Evolutionary conservation across 768 basidiomycete genomes (phyloP), one percentile per base, ranked within the genome.

Genomic region (Lepiota venenata): DNA sequence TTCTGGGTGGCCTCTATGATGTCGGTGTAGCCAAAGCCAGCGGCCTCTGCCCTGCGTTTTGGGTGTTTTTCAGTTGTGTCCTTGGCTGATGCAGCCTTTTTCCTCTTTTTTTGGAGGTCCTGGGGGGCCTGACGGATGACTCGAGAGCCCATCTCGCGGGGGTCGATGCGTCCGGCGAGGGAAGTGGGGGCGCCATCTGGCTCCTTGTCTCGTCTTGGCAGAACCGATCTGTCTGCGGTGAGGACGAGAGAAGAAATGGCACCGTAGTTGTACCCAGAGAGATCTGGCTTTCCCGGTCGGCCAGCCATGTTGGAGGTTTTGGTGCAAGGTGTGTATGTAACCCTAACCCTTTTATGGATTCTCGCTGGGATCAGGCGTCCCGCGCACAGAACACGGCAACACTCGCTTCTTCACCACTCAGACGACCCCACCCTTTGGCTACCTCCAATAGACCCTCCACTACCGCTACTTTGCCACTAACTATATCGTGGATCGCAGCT

Each of bases 181-280:
- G 94, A 87, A 14, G 95, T 95, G 9, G 95, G 91, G 7, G 93
- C 92, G 58, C 97, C 96, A 76, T 97, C 94, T 6, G 95, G 95
- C 68, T 99, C 96, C 73, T 91, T 91, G 79, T 95, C 92, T 58
- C 94, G 80, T 44, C 93, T 81, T 16, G 91, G 91, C 47, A 93
- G 73, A 1, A 78, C 81, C 48, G 89, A 88, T 50, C 86, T 78
- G 73, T 92, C 88, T 11, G 96, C 92, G n/a, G 91, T 94, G 64
- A 98, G 78, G 42, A 98, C 96, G 41, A 98, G 81, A 18, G 92
- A 94, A 25, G 93, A 93, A 66, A 98, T 95, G 51, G 91, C 91
- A 43, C 88, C 85, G 79, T 98, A 98, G 76, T 97, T 97, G 83
- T 94, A 98, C 41, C 84, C 85, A 58, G 91, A 93, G 63, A 91